Conservation (phyloP, 2,329 filamentous ascomycete genomes). For the Fusarium phyllophilum region DNA sequence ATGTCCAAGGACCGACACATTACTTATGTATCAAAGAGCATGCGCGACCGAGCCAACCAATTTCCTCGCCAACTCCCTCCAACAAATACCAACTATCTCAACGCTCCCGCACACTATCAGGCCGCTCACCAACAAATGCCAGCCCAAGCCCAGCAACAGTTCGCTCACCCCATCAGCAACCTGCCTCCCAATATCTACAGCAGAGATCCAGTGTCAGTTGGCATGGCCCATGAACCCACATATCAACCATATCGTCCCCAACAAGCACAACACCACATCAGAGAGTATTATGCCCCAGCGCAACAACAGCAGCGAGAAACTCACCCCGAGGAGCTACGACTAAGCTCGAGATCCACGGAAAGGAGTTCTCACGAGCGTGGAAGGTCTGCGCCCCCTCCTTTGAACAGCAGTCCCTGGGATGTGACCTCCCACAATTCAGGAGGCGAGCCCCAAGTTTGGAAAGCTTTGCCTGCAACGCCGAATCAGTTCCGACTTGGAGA, state of each 20-base stretch:
- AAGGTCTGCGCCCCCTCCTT: constrained; percentile 60
- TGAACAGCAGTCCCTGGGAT: constrained; percentile 61
- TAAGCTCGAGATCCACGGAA: constrained; percentile 36
- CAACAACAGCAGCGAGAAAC: not conserved
- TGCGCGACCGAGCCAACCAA: constrained; percentile 54
- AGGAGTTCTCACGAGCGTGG: constrained; percentile 55
- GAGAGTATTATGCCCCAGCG: constrained; percentile 22
- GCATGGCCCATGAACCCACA: constrained; percentile 5
- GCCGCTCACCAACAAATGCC: constrained; percentile 14
- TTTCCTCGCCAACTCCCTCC: constrained; percentile 60
- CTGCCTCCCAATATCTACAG: constrained; percentile 1
- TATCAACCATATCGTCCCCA: constrained; percentile 25
- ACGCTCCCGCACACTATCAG: constrained; percentile 32
- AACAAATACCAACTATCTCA: constrained; percentile 58
- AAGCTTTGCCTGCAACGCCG: constrained; percentile 55
- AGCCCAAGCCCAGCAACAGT: constrained; percentile 17
- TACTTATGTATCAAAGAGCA: constrained; percentile 59
- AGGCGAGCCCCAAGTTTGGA: constrained; percentile 49
- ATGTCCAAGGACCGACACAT: constrained; percentile 56
- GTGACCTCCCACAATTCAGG: constrained; percentile 43
- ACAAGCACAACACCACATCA: constrained; percentile 17
- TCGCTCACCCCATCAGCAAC: constrained; percentile 3
- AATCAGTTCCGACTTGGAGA: constrained; percentile 54
- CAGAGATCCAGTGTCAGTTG: constrained; percentile 10
- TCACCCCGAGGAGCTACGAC: constrained; percentile 4